Conservation (phyloP, 345 rosid genomes). For the Pseudoturritis turrita region DNA sequence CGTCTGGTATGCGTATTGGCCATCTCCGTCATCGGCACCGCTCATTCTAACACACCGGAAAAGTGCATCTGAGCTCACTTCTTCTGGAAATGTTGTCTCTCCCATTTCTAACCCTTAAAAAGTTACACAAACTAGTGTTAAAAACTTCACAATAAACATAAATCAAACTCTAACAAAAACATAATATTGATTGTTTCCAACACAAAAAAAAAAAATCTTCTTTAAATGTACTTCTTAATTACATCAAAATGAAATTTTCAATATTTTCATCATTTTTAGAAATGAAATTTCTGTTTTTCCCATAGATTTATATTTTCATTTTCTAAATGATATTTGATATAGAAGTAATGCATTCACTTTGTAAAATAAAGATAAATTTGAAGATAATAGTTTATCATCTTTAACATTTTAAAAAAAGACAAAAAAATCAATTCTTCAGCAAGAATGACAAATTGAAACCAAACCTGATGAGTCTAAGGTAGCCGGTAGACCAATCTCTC, state of each 20-base stretch:
- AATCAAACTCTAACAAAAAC: neutral
- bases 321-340: neutral
- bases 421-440: neutral
- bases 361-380: neutral
- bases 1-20: slow-evolving; percentile 72
- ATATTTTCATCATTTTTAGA: neutral
- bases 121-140: neutral
- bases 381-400: too few species aligned
- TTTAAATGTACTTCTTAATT: neutral
- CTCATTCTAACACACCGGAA: slow-evolving; percentile 70
- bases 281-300: neutral
- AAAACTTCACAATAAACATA: neutral
- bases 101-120: slow-evolving; percentile 47
- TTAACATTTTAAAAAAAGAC: neutral
- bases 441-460: neutral
- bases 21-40: slow-evolving; percentile 48
- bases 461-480: slow-evolving; percentile 17
- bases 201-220: too few species aligned
- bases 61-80: slow-evolving; percentile 54
- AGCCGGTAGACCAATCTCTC: neutral
- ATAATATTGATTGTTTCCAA: neutral
- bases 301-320: neutral
- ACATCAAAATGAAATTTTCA: neutral
- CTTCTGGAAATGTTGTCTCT: slow-evolving; percentile 55
- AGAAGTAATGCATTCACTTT: neutral